Evolutionary conservation across 257 asterid genomes (phyloP), one percentile per base, ranked within the genome.

Genomic region (Scutellaria barbata): DNA sequence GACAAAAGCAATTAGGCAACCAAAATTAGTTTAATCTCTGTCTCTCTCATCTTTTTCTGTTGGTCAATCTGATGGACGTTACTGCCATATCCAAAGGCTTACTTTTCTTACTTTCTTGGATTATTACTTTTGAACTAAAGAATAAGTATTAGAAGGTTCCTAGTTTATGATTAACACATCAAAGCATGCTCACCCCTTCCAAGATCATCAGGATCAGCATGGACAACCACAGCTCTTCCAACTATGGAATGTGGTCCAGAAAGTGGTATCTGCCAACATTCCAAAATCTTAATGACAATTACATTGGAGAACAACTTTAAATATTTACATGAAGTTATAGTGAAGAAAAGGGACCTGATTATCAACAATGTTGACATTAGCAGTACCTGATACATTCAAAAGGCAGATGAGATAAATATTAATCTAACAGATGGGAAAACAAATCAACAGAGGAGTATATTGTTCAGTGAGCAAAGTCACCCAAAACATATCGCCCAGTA

Each of bases 181-280:
- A 30, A 2, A 30, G 35, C 35, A 30, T 30, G 35, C 35, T 30
- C 73, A 91, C 99, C 99, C 83, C 82, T 89, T 77, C 97, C 99
- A 59, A 94, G 91, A 85, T 94, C 99, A 82, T 95, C 99, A 17
- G 96, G 95, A 76, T 95, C 99, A 51, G 80, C 96, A 84, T 95
- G 99, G 60, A 95, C 97, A 71, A 95, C 99, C 12, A 95, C 99
- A 56, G 99, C 99, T 74, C 99, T 87, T 82, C 99, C 99, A 74
- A 95, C 78, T 41, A 95, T 77, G 71, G 99, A 89, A 77, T 88
- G 62, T 17, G 89, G 82, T 75, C 99, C 99, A 33, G 84, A 69
- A 67, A 95, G 89, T 33, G 99, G 97, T 73, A 95, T 92, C 99
- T 95, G 80, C 71, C 37, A 4, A 39, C 40, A 5, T 46, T 8